Evolutionary conservation across 306 rosid genomes (phyloP).

Genomic region (Dryas octopetala): DNA sequence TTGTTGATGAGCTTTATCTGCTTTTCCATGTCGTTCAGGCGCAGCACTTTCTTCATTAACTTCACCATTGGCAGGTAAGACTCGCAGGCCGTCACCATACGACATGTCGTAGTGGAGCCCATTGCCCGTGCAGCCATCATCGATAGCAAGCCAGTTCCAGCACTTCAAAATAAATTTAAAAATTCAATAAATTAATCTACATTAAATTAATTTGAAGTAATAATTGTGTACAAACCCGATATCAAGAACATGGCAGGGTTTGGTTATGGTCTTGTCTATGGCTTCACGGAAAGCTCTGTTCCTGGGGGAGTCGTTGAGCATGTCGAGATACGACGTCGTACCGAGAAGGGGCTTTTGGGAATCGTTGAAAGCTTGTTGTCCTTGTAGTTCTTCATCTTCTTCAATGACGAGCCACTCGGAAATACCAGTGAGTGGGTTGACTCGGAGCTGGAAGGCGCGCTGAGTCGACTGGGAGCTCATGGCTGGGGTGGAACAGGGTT

Average conservation of each 20-base stretch:
- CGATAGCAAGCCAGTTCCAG: conserved; percentile 92
- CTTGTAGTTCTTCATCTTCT: conserved; percentile 36
- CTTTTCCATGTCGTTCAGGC: conserved; percentile 61
- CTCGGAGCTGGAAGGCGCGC: conserved; percentile 73
- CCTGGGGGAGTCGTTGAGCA: conserved; percentile 80
- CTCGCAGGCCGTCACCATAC: conserved; percentile 75
- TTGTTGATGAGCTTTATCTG: conserved; percentile 63
- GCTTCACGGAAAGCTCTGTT: conserved; percentile 73
- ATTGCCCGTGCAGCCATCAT: conserved; percentile 94
- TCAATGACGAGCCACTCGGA: conserved; percentile 92
- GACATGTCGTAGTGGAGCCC: conserved; percentile 34
- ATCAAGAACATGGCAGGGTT: conserved; percentile 80
- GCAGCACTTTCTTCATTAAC: conserved; percentile 76
- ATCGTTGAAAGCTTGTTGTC: conserved; percentile 14
- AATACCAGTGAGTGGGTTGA: conserved; percentile 79
- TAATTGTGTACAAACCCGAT: conserved; percentile 54
- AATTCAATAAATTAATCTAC: background rate
- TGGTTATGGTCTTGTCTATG: conserved; percentile 63
- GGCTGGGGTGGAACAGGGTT: conserved; percentile 27
- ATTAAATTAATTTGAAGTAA: background rate
- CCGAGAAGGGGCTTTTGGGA: conserved; percentile 57
- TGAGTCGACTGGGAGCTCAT: conserved; percentile 58
- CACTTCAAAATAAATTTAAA: conserved; percentile 42
- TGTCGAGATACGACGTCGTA: conserved; percentile 82
- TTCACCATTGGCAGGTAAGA: conserved; percentile 98